Percentiles rank a stretch among this genome's conserved stretches.
Evolutionary conservation across 2,329 filamentous ascomycete genomes (phyloP).

Genomic region (Stachybotrys chlorohalonatus): DNA sequence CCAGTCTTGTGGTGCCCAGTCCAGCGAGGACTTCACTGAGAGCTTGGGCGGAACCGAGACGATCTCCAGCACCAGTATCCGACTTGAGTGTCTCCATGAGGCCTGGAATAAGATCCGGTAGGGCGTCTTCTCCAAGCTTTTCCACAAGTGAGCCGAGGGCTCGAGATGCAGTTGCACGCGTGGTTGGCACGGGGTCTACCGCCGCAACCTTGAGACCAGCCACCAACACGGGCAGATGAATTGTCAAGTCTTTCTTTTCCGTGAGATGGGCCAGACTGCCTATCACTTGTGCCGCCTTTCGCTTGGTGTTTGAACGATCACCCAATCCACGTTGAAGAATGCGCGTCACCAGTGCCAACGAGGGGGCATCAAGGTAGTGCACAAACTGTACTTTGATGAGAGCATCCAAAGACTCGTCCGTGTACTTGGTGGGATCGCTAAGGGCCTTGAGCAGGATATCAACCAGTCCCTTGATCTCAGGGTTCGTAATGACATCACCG

Average conservation of each 20-base stretch:
- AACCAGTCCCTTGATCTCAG: slow-evolving; percentile 89
- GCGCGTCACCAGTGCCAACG: slow-evolving; percentile 85
- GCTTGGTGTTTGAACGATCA: slow-evolving; percentile 89
- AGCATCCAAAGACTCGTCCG: slow-evolving; percentile 84
- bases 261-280: slow-evolving; percentile 95
- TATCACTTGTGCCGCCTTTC: slow-evolving; percentile 95
- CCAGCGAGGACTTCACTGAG: slow-evolving; percentile 94
- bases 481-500: slow-evolving; percentile 96
- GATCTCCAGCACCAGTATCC: slow-evolving; percentile 90
- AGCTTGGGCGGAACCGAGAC: slow-evolving; percentile 91
- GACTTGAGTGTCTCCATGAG: slow-evolving; percentile 98
- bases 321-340: slow-evolving; percentile 88
- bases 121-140: slow-evolving; percentile 91
- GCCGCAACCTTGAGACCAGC: slow-evolving; percentile 81
- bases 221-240: slow-evolving; percentile 86
- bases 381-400: slow-evolving; percentile 98
- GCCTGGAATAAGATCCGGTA: slow-evolving; percentile 94
- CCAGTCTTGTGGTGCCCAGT: slow-evolving; percentile 80
- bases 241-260: slow-evolving; percentile 85
- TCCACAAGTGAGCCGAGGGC: slow-evolving; percentile 94
- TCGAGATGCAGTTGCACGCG: slow-evolving; percentile 90
- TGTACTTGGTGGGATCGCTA: slow-evolving; percentile 95
- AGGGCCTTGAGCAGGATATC: slow-evolving; percentile 89
- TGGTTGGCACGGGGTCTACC: slow-evolving; percentile 93
- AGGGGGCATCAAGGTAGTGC: slow-evolving; percentile 96